Conservation (phyloP, 805 yeast species). For the Myxozyma vanderwaltii region DNA sequence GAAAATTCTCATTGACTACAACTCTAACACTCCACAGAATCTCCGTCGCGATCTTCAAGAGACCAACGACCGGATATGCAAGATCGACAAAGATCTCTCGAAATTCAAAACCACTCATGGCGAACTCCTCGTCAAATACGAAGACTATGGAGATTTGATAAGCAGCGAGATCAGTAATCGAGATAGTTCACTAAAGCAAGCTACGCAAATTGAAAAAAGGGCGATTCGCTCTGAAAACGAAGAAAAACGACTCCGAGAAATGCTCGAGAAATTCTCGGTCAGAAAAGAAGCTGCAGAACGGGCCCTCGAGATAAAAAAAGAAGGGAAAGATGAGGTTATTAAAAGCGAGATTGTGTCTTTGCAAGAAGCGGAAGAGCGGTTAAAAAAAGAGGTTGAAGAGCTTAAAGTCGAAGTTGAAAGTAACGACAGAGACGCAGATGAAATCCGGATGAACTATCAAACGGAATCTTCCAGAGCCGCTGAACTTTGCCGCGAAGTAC, state of each 20-base stretch:
- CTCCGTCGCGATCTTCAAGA: conserved; percentile 18
- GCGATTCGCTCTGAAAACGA: conserved; percentile 37
- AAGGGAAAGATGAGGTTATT: conserved; percentile 19
- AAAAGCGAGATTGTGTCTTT: conserved; percentile 41
- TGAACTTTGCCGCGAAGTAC: conserved; percentile 40
- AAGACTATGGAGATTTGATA: conserved; percentile 21
- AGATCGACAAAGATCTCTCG: conserved; percentile 5
- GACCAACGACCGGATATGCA: conserved; percentile 12
- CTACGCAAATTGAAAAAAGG: conserved; percentile 36
- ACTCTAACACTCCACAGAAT: conserved; percentile 5
- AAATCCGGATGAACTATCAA: conserved; percentile 46
- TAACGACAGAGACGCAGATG: conserved; percentile 58
- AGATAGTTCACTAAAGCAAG: conserved; percentile 31
- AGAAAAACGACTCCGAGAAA: conserved; percentile 34
- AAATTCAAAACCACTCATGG: conserved; percentile 15
- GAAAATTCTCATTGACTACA: neutral
- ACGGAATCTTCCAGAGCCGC: conserved; percentile 41
- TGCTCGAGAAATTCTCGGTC: conserved; percentile 37
- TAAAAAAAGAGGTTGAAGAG: conserved; percentile 46
- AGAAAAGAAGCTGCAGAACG: conserved; percentile 8
- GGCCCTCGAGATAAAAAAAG: conserved; percentile 1
- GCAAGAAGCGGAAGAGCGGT: conserved; percentile 48
- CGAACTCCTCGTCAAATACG: conserved; percentile 13
- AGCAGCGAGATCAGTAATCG: conserved; percentile 9
- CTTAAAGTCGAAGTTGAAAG: conserved; percentile 50